Base-by-base conservation (phyloP, 106 monocot species). In the Acanthochlamys bracteata region DNA sequence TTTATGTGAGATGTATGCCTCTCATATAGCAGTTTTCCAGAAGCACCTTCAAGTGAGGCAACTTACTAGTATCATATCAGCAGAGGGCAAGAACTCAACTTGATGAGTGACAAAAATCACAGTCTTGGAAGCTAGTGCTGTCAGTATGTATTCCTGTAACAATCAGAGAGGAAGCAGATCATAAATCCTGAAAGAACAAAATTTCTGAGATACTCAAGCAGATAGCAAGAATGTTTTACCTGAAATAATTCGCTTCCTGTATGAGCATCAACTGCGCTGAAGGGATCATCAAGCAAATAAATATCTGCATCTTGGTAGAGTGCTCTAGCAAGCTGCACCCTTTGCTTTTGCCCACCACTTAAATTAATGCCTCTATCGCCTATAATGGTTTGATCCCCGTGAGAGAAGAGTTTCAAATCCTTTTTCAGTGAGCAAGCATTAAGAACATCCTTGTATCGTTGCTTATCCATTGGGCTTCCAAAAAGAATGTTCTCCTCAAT, bases 291-390 rank as follows among this genome's bases (percentile, higher is more conserved):
- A 40, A 95, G 84, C 51, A 95, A 82, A 80, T 95, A 95, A 45
- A 95, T 90, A 42, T 95, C 95, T 24, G 86, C 86, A 76, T 95
- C 90, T 67, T 95, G 95, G 74, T 95, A 95, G 20, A 95, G 82
- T 54, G 95, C 95, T 82, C 95, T 81, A 24, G 95, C 95, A 43
- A 95, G 81, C 61, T 95, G 95, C 52, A 95, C 84, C 58, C 95
- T 82, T 73, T 95, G 95, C 61, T 95, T 95, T 74, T 95, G 95
- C 12, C 95, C 95, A 65, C 95, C 95, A 72, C 95, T 95, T 41
- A 95, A 57, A 73, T 90, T 95, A 53, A 95, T 95, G 39, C 95
- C 95, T 74, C 95, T 86, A 64, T 95, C 95, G 39, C 95, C 95
- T 66, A 95, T 95, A 15, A 95, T 82, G 22, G 95, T 95, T 62